These are phyloP conservation scores for Rhodotorula glutinis DNA, from an alignment of 1,284 basidiomycete species.

Conservation along the genomic window DNA sequence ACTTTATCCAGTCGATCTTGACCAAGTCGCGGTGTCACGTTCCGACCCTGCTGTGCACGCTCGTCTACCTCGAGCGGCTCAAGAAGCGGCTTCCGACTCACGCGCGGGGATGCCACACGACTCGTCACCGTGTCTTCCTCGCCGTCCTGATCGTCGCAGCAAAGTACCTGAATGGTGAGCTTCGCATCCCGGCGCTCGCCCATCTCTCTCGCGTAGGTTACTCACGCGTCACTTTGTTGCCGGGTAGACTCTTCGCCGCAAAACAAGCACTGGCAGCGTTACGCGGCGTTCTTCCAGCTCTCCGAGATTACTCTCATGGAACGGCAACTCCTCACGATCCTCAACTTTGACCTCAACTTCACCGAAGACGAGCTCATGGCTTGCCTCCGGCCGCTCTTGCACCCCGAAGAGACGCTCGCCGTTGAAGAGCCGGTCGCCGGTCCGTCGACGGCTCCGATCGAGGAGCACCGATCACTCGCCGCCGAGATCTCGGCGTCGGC, in stretches of 20 bases:
- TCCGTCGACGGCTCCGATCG: neutral
- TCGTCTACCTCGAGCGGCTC: slow-evolving; percentile 87
- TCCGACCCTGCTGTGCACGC: slow-evolving; percentile 80
- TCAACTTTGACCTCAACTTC: slow-evolving; percentile 84
- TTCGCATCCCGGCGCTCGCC: slow-evolving; percentile 54
- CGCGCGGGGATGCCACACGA: slow-evolving; percentile 72
- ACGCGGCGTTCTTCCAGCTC: slow-evolving; percentile 24
- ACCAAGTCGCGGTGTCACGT: slow-evolving; percentile 72
- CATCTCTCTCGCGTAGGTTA: slow-evolving; percentile 59
- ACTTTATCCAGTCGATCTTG: slow-evolving; percentile 81
- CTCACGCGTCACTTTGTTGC: slow-evolving; percentile 46
- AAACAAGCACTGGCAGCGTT: slow-evolving; percentile 80
- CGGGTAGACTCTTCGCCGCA: slow-evolving; percentile 54
- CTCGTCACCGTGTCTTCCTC: slow-evolving; percentile 87
- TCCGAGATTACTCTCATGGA: slow-evolving; percentile 72
- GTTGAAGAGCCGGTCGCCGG: neutral
- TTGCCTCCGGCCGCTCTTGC: slow-evolving; percentile 36
- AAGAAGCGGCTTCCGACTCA: slow-evolving; percentile 65
- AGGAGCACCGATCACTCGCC: neutral
- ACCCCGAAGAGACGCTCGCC: neutral
- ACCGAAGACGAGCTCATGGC: slow-evolving; percentile 68
- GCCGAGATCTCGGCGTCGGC: neutral
- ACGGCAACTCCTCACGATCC: slow-evolving; percentile 79
- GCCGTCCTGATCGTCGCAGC: slow-evolving; percentile 90
- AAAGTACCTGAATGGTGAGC: slow-evolving; percentile 94